Percentiles rank a stretch among this genome's conserved stretches.
These are phyloP conservation scores for Maudiozyma barnettii DNA, from an alignment of 805 yeast genomes.

Conservation along the genomic window DNA sequence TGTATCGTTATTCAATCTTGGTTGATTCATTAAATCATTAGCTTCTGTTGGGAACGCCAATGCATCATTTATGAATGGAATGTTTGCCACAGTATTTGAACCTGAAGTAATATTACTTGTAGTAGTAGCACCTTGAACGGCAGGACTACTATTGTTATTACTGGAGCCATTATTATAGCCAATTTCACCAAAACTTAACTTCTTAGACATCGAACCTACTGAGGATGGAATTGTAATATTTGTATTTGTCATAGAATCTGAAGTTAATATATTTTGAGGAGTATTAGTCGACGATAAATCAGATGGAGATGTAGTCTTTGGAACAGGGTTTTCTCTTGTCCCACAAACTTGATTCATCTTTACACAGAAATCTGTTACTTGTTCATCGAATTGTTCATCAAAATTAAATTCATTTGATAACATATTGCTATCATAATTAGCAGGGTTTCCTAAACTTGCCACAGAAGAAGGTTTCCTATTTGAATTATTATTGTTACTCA, in stretches of 20 bases:
- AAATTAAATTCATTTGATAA: slow-evolving; percentile 28
- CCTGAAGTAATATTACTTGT: no score
- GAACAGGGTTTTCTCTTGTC: slow-evolving; percentile 56
- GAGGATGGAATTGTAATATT: neutral
- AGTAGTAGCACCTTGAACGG: no score
- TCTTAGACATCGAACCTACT: neutral
- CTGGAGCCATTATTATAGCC: slow-evolving; percentile 5
- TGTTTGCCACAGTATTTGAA: neutral
- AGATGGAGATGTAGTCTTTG: slow-evolving; percentile 24
- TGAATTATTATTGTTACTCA: neutral
- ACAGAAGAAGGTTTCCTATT: neutral
- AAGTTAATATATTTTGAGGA: slow-evolving; percentile 1
- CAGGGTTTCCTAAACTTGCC: slow-evolving; percentile 6
- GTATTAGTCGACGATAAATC: neutral
- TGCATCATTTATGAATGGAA: slow-evolving; percentile 22
- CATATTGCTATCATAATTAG: slow-evolving; percentile 8
- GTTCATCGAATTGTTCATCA: slow-evolving; percentile 50
- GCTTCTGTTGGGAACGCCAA: slow-evolving; percentile 26
- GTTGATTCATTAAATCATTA: neutral
- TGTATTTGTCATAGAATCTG: slow-evolving; percentile 3
- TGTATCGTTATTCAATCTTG: neutral
- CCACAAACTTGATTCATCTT: slow-evolving; percentile 80
- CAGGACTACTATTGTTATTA: no score
- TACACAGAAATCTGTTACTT: slow-evolving; percentile 65
- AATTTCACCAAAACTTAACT: slow-evolving; percentile 13